These are phyloP conservation scores for Lepidium didymum DNA, from an alignment of 345 rosid genomes.

Conservation along the genomic window DNA sequence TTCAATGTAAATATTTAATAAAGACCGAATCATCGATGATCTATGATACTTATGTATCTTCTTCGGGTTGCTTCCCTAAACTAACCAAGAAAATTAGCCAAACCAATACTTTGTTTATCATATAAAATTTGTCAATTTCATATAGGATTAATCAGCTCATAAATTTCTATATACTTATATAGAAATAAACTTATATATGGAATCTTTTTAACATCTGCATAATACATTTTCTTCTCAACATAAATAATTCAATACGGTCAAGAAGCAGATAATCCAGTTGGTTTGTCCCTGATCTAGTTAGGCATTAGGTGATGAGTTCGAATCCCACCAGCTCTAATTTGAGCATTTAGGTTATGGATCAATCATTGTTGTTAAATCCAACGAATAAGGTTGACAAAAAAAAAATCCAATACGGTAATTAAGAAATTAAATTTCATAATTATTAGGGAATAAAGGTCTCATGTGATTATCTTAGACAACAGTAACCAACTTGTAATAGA, in stretches of 20 bases:
- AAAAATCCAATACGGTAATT: not conserved
- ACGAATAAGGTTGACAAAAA: too few relatives aligned
- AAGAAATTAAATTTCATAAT: not conserved
- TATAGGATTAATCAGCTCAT: not conserved
- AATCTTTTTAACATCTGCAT: not conserved
- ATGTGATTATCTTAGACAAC: not conserved
- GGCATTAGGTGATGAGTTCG: too few relatives aligned
- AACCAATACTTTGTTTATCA: not conserved
- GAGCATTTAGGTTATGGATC: too few relatives aligned
- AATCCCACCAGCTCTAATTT: too few relatives aligned
- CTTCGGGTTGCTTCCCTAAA: not conserved
- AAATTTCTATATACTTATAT: not conserved
- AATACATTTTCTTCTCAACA: not conserved
- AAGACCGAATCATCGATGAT: not conserved
- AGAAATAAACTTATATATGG: not conserved
- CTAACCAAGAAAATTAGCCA: not conserved
- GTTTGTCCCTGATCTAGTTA: too few relatives aligned
- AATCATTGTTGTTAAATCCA: too few relatives aligned
- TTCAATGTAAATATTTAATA: slow-evolving; percentile 24
- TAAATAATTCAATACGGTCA: not conserved
- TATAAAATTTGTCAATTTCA: not conserved
- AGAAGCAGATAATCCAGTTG: too few relatives aligned
- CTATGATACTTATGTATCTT: not conserved
- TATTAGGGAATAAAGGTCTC: slow-evolving; percentile 1
- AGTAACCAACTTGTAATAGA: not conserved